These are phyloP conservation scores for Arabidopsis lyrata DNA, from an alignment of 441 rosid genomes.

Conservation along the genomic window DNA sequence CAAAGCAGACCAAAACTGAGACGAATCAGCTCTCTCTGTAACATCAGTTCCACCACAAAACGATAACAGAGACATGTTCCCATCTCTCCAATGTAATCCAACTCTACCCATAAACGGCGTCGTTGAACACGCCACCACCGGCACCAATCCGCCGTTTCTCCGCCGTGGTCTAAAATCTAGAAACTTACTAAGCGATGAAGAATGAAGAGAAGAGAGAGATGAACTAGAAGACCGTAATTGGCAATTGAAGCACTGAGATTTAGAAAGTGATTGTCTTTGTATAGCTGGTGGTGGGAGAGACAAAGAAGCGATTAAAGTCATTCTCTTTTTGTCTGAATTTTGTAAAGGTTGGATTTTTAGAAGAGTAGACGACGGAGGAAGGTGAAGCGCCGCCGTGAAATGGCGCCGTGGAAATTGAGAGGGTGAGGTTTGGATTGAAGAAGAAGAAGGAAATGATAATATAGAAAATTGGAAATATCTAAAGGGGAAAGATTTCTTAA, in stretches of 20 bases:
- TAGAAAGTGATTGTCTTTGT: constrained; percentile 41
- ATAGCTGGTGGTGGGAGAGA: constrained; percentile 27
- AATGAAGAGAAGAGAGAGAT: constrained; percentile 12
- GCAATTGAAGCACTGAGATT: constrained; percentile 22
- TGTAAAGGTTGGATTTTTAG: not conserved
- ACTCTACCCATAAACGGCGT: constrained; percentile 59
- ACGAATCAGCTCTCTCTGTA: constrained; percentile 62
- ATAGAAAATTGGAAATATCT: not conserved
- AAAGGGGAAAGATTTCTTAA: not conserved
- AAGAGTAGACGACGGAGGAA: not conserved
- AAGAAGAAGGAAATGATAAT: constrained; percentile 28
- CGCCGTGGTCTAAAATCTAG: constrained; percentile 7
- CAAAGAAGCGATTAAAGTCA: constrained; percentile 34
- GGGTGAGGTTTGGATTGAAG: constrained; percentile 35
- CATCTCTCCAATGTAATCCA: constrained; percentile 47
- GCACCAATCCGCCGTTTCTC: constrained; percentile 14
- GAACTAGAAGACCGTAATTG: constrained; percentile 19
- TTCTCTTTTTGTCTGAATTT: not conserved
- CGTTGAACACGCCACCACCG: constrained; percentile 38
- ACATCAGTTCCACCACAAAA: constrained; percentile 46
- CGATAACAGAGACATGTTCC: constrained; percentile 40
- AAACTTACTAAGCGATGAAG: constrained; percentile 20
- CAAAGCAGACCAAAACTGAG: constrained; percentile 84
- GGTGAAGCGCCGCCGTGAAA: constrained; percentile 30
- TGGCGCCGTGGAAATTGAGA: constrained; percentile 29